These are phyloP conservation scores for Boletales sp. DNA, from an alignment of 768 basidiomycete genomes.

Conservation along the genomic window DNA sequence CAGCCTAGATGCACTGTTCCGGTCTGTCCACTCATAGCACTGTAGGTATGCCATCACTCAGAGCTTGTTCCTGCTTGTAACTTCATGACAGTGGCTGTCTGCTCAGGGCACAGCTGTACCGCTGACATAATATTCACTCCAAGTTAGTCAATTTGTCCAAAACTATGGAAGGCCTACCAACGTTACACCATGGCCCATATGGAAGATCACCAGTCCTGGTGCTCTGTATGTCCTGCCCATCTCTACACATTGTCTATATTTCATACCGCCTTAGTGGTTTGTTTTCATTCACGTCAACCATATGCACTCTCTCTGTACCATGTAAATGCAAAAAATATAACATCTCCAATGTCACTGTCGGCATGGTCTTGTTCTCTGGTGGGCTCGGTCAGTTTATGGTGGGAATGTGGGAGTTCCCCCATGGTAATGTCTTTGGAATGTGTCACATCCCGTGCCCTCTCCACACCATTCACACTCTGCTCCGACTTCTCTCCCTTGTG, in stretches of 20 bases:
- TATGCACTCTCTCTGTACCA: constrained; percentile 74
- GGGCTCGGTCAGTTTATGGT: constrained; percentile 84
- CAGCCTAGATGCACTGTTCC: no score
- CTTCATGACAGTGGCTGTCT: no score
- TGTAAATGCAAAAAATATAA: constrained; percentile 49
- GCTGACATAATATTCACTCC: no score
- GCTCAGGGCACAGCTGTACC: no score
- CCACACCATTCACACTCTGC: not conserved
- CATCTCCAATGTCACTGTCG: constrained; percentile 71
- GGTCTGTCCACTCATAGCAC: no score
- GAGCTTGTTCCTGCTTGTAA: no score
- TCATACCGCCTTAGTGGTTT: constrained; percentile 50
- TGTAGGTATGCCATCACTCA: no score
- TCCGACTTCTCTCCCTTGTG: no score
- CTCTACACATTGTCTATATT: not conserved
- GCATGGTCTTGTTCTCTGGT: constrained; percentile 83
- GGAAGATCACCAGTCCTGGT: constrained; percentile 54
- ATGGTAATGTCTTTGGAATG: constrained; percentile 67
- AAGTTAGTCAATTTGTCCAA: no score
- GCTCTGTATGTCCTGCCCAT: constrained; percentile 26
- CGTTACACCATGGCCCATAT: constrained; percentile 28
- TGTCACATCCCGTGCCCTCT: no score
- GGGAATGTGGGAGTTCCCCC: constrained; percentile 87
- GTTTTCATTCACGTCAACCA: constrained; percentile 84
- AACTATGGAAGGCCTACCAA: constrained; percentile 14